Evolutionary conservation across 495 filamentous ascomycete species (phyloP).

Genomic region (Gamarada debralockiae): DNA sequence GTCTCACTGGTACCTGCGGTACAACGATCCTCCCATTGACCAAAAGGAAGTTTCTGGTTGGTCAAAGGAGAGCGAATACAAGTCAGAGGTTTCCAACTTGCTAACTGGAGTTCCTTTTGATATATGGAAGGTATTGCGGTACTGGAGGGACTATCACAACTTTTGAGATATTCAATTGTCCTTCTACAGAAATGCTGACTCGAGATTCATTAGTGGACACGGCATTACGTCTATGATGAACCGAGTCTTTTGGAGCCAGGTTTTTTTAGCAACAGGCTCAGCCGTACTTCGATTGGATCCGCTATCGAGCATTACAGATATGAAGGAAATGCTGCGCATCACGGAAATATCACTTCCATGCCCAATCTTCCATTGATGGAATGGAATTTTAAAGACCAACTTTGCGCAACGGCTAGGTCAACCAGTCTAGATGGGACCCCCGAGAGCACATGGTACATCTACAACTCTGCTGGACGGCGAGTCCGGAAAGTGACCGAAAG

Average conservation of each 20-base stretch:
- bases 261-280: constrained; percentile 2
- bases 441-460: constrained; percentile 2
- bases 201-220: too few species aligned
- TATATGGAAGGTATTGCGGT: too few species aligned
- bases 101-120: too few species aligned
- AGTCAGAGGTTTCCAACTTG: too few species aligned
- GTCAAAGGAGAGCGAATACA: too few species aligned
- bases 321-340: constrained; percentile 7
- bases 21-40: too few species aligned
- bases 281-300: not conserved
- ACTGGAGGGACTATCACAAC: too few species aligned
- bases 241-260: not conserved
- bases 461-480: not conserved
- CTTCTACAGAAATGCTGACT: too few species aligned
- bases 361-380: not conserved
- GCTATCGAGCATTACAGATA: constrained; percentile 21
- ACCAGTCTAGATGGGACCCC: not conserved
- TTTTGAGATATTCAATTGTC: too few species aligned
- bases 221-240: constrained; percentile 6
- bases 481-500: constrained; percentile 5
- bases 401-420: not conserved
- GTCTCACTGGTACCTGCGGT: too few species aligned
- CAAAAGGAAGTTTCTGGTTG: too few species aligned
- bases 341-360: not conserved
- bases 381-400: constrained; percentile 1